A percentile compares a stretch with the other conserved stretches of the same genome.
phyloP scores from a whole-genome alignment of 441 rosid species.

The Jatropha multifida region DNA sequence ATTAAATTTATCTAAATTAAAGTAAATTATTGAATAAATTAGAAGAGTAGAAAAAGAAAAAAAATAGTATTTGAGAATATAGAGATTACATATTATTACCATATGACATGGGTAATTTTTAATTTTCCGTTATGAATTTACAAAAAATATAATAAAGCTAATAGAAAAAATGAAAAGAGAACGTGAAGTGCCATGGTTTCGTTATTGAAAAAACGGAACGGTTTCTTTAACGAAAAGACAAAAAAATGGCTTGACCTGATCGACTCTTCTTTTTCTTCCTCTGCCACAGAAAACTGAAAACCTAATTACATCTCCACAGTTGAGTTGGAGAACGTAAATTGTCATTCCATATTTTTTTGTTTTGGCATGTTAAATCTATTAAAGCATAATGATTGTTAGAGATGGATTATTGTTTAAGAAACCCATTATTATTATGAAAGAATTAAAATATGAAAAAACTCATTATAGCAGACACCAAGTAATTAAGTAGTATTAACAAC shows the following conservation, averaged over 20 bases:
- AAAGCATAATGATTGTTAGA: constrained; percentile 1
- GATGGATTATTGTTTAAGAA: constrained; percentile 6
- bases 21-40: too few relatives aligned
- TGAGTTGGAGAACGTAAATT: too few relatives aligned
- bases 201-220: not conserved
- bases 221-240: not conserved
- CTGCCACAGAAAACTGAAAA: not conserved
- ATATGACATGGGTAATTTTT: too few relatives aligned
- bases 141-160: too few relatives aligned
- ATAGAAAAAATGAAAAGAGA: not conserved
- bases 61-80: too few relatives aligned
- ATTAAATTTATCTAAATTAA: too few relatives aligned
- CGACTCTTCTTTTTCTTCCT: not conserved
- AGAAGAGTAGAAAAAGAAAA: too few relatives aligned
- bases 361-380: not conserved
- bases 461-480: not conserved
- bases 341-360: not conserved
- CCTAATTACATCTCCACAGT: too few relatives aligned
- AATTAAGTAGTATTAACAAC: not conserved
- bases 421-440: not conserved
- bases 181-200: not conserved
- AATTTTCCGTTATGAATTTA: too few relatives aligned
- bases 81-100: too few relatives aligned
- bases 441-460: not conserved
- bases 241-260: not conserved